Conservation (phyloP, 2,329 filamentous ascomycete species). For the Decorospora gaudefroyi region DNA sequence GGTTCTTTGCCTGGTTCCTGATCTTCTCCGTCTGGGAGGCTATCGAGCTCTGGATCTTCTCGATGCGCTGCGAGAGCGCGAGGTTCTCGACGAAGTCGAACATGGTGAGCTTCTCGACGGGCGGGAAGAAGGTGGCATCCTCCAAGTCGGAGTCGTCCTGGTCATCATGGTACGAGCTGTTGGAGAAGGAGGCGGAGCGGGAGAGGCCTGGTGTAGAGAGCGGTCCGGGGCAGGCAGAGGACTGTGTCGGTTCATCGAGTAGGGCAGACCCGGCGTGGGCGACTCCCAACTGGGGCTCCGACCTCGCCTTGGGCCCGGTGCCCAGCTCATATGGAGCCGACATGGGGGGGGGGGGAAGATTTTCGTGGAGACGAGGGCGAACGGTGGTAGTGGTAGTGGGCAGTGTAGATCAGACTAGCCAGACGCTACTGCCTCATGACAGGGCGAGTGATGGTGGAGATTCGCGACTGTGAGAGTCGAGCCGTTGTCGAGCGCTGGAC, state of each 20-base stretch:
- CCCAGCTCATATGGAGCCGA: slow-evolving; percentile 26
- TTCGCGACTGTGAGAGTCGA: slow-evolving; percentile 4
- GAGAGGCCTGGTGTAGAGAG: slow-evolving; percentile 64
- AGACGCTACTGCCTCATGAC: slow-evolving; percentile 36
- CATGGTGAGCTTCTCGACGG: slow-evolving; percentile 84
- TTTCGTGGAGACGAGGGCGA: slow-evolving; percentile 14
- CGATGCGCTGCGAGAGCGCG: slow-evolving; percentile 83
- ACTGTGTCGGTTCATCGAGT: slow-evolving; percentile 53
- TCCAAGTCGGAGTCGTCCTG: slow-evolving; percentile 86
- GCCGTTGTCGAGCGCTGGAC: slow-evolving; percentile 7
- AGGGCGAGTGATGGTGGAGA: slow-evolving; percentile 24
- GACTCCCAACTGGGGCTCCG: slow-evolving; percentile 39
- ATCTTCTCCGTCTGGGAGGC: slow-evolving; percentile 84
- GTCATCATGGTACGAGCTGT: slow-evolving; percentile 83
- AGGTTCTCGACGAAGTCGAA: slow-evolving; percentile 95
- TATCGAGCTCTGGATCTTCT: slow-evolving; percentile 84
- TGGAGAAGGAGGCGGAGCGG: slow-evolving; percentile 79
- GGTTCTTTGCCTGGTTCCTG: slow-evolving; percentile 77
- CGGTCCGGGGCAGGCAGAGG: slow-evolving; percentile 50
- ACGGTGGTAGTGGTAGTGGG: slow-evolving; percentile 27
- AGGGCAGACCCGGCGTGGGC: slow-evolving; percentile 35
- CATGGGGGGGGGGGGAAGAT: slow-evolving; percentile 28
- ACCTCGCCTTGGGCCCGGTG: slow-evolving; percentile 28
- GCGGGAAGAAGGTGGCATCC: slow-evolving; percentile 64
- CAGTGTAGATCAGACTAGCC: slow-evolving; percentile 18